Percentiles rank a stretch among this genome's conserved stretches.
Evolutionary conservation across 352 stramenopile species (phyloP).

Genomic region (Pythium phragmitis): DNA sequence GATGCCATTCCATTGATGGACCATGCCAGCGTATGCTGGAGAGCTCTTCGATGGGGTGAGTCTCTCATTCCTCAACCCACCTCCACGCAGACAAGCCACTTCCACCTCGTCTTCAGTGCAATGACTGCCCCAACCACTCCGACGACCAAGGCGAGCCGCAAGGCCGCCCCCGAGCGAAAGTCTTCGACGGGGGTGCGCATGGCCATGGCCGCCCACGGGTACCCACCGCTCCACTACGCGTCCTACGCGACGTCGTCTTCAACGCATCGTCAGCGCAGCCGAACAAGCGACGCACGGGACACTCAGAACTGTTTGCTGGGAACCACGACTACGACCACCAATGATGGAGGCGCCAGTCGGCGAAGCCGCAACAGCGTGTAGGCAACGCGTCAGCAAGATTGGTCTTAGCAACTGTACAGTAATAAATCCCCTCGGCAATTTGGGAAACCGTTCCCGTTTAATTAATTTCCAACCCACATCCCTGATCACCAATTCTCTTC

Average conservation of each 20-base stretch:
- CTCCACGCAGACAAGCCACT: neutral
- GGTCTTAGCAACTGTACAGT: neutral
- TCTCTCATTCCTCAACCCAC: neutral
- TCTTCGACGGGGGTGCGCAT: neutral
- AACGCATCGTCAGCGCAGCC: neutral
- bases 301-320: neutral
- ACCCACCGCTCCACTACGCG: constrained; percentile 2
- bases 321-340: neutral
- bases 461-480: too few relatives aligned
- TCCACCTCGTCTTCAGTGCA: neutral
- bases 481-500: too few relatives aligned
- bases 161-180: neutral
- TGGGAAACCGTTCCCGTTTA: too few relatives aligned
- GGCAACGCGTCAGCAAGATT: neutral
- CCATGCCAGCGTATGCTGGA: too few relatives aligned
- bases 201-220: neutral
- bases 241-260: neutral
- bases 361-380: neutral
- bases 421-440: too few relatives aligned
- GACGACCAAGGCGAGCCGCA: neutral
- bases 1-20: too few relatives aligned
- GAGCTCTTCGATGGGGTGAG: too few relatives aligned
- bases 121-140: neutral
- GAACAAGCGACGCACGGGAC: neutral
- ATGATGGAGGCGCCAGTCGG: neutral